These are phyloP conservation scores for Candida qinlingensis DNA, from an alignment of 805 yeast species.

Conservation along the genomic window DNA sequence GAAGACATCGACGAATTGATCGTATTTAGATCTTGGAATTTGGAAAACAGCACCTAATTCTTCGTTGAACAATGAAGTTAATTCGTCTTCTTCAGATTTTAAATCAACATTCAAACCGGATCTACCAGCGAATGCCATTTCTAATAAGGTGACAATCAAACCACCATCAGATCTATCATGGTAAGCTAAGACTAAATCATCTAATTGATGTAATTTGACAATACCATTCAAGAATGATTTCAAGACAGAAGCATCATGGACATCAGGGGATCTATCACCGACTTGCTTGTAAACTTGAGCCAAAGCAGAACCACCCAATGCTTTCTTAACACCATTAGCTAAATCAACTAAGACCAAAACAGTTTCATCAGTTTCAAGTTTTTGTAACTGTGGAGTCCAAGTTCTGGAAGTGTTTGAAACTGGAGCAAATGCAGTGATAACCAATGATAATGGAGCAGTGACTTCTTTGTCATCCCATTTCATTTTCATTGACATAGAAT, in stretches of 20 bases:
- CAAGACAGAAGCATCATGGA: conserved; percentile 58
- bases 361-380: conserved; percentile 41
- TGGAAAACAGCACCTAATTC: conserved; percentile 98
- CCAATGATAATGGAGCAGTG: conserved; percentile 89
- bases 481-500: conserved; percentile 99
- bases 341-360: conserved; percentile 77
- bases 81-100: conserved; percentile 33
- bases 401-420: conserved; percentile 81
- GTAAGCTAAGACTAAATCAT: conserved; percentile 66
- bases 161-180: conserved; percentile 99
- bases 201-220: conserved; percentile 61
- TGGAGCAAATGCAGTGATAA: conserved; percentile 87
- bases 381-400: conserved; percentile 86
- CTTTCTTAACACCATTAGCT: conserved; percentile 43
- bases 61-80: conserved; percentile 74
- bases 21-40: conserved; percentile 48
- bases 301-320: conserved; percentile 91
- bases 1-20: conserved; percentile 51
- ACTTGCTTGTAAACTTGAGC: conserved; percentile 90
- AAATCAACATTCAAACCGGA: conserved; percentile 65
- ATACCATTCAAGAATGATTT: conserved; percentile 68
- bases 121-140: conserved; percentile 97
- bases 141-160: conserved; percentile 72
- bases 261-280: conserved; percentile 81
- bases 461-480: conserved; percentile 92